phyloP scores from a whole-genome alignment of 768 basidiomycete species.

The Boletus insuetus region DNA sequence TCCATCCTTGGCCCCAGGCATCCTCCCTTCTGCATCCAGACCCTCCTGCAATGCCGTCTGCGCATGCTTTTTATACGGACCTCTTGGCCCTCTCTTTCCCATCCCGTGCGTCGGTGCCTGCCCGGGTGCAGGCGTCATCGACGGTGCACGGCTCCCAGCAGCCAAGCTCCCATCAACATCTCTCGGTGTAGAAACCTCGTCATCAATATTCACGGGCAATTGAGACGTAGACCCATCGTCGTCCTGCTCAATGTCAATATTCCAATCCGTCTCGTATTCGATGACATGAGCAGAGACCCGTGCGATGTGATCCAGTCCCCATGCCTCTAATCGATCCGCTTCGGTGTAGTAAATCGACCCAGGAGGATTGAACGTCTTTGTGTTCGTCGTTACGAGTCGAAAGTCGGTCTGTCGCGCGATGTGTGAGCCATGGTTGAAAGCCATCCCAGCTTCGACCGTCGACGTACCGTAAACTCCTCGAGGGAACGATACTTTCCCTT shows the following conservation, averaged over 20 bases:
- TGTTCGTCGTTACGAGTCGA: conserved; percentile 68
- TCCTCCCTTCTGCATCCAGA: conserved; percentile 66
- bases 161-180: conserved; percentile 43
- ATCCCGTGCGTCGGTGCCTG: conserved; percentile 1
- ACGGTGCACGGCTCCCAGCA: conserved; percentile 47
- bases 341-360: conserved; percentile 73
- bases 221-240: conserved; percentile 35
- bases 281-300: conserved; percentile 72
- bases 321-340: conserved; percentile 67
- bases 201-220: conserved; percentile 33
- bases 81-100: conserved; percentile 45
- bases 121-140: conserved; percentile 37
- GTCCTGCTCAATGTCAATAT: conserved; percentile 73
- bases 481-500: conserved; percentile 74
- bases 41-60: conserved; percentile 41
- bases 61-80: conserved; percentile 51
- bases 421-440: not conserved
- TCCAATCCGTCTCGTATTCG: conserved; percentile 83
- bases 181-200: conserved; percentile 41
- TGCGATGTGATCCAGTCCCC: conserved; percentile 71
- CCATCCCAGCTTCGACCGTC: not conserved
- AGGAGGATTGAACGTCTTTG: conserved; percentile 73
- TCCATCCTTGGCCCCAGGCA: conserved; percentile 78
- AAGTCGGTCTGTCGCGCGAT: conserved; percentile 52
- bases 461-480: conserved; percentile 73